These are phyloP conservation scores for Podospora appendiculata DNA, from an alignment of 495 filamentous ascomycete genomes.

Conservation along the genomic window DNA sequence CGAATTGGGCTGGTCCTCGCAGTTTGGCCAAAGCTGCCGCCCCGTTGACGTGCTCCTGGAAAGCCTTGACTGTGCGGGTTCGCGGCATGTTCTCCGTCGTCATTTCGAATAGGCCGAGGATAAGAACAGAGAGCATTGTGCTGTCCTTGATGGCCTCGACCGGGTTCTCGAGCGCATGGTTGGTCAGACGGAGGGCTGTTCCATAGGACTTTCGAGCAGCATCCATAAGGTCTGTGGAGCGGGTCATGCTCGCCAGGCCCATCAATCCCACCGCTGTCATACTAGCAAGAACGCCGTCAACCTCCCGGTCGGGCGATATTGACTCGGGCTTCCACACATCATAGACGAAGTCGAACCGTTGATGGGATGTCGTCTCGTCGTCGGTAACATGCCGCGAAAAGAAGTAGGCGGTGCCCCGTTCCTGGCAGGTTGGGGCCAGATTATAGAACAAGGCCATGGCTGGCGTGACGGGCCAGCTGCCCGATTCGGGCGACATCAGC, in stretches of 20 bases:
- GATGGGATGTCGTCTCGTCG: conserved; percentile 28
- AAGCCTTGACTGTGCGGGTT: conserved; percentile 40
- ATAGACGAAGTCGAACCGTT: conserved; percentile 33
- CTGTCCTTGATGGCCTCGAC: conserved; percentile 51
- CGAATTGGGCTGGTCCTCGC: conserved; percentile 49
- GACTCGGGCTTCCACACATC: conserved; percentile 29
- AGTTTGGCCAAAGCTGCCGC: conserved; percentile 49
- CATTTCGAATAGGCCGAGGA: conserved; percentile 52
- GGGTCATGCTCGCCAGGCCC: conserved; percentile 35
- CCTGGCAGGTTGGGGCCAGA: conserved; percentile 22
- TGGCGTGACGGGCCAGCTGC: conserved; percentile 28
- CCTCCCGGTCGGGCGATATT: conserved; percentile 14
- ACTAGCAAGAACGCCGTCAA: conserved; percentile 29
- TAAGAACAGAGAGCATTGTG: conserved; percentile 54
- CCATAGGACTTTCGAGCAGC: conserved; percentile 40
- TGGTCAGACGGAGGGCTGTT: conserved; percentile 38
- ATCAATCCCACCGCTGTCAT: conserved; percentile 45
- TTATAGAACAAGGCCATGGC: conserved; percentile 22
- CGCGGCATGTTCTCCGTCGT: conserved; percentile 39
- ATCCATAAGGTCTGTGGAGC: conserved; percentile 31
- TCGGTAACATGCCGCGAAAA: conserved; percentile 30
- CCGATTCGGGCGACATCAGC: conserved; percentile 26
- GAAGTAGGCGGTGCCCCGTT: conserved; percentile 31
- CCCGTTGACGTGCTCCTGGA: conserved; percentile 54
- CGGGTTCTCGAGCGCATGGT: conserved; percentile 45